Conservation (phyloP, 176 grass and related monocot genomes). For the Bromus sterilis region DNA sequence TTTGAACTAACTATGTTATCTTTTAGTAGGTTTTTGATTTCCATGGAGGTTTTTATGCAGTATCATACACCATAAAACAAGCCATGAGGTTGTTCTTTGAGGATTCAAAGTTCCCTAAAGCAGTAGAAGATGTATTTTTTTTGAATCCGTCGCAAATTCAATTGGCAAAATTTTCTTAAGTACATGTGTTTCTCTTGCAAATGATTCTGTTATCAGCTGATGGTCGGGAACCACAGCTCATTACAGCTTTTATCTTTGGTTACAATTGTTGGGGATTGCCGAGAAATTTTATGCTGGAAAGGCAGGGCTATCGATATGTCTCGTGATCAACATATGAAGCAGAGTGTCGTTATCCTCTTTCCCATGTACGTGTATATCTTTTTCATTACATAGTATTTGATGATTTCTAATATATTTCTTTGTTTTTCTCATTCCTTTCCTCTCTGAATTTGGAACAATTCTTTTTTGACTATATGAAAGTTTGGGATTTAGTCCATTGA, state of each 20-base stretch:
- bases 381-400: too few relatives aligned
- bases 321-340: conserved; percentile 37
- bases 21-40: conserved; percentile 70
- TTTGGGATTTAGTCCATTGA: too few relatives aligned
- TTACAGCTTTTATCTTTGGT: conserved; percentile 62
- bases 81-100: conserved; percentile 70
- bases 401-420: too few relatives aligned
- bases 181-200: conserved; percentile 50
- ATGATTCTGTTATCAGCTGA: conserved; percentile 44
- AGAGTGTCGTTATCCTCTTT: too few relatives aligned
- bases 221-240: conserved; percentile 83
- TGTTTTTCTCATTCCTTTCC: too few relatives aligned
- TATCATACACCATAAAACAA: conserved; percentile 67
- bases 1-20: not conserved
- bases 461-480: too few relatives aligned
- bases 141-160: conserved; percentile 42
- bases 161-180: conserved; percentile 46
- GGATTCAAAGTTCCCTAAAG: conserved; percentile 49
- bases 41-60: conserved; percentile 77
- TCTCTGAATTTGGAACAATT: too few relatives aligned
- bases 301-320: conserved; percentile 71
- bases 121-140: conserved; percentile 37
- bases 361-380: too few relatives aligned
- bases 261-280: conserved; percentile 76
- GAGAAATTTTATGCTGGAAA: conserved; percentile 71